Conservation (phyloP, 352 stramenopile genomes). For the Phytophthora sansomeana region DNA sequence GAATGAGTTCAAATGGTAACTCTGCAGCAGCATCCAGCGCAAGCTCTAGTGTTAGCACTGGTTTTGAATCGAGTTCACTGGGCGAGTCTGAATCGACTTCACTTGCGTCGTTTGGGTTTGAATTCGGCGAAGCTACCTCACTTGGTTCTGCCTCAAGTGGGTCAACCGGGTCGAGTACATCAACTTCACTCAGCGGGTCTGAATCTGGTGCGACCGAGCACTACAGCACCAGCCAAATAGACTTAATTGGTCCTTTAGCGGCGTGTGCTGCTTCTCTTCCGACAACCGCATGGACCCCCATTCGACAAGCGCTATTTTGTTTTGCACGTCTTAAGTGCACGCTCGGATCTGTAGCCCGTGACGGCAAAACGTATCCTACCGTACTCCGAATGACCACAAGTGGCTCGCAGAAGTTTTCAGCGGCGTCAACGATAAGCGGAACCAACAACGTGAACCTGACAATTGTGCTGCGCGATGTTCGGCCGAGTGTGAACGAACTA, state of each 20-base stretch:
- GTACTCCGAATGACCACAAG: constrained; percentile 12
- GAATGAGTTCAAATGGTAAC: too few relatives aligned
- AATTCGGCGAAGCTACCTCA: too few relatives aligned
- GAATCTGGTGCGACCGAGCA: background rate
- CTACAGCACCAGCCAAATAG: constrained; percentile 2
- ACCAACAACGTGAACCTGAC: constrained; percentile 23
- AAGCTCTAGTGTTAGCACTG: too few relatives aligned
- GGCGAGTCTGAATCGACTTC: too few relatives aligned
- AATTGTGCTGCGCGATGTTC: constrained; percentile 16
- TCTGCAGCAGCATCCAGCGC: too few relatives aligned
- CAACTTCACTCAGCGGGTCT: too few relatives aligned
- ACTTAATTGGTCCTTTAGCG: constrained; percentile 18
- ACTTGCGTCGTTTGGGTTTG: too few relatives aligned
- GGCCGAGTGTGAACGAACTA: background rate
- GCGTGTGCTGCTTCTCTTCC: constrained; percentile 9
- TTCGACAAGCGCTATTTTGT: constrained; percentile 22
- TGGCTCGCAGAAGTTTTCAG: constrained; percentile 13
- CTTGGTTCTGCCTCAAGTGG: too few relatives aligned
- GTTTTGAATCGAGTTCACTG: too few relatives aligned
- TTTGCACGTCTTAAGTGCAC: constrained; percentile 4
- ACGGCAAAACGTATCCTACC: background rate
- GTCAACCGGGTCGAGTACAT: too few relatives aligned
- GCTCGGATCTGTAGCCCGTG: background rate
- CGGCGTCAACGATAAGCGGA: background rate
- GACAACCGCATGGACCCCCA: constrained; percentile 6